A percentile compares a stretch with the other conserved stretches of the same genome.
phyloP scores from a whole-genome alignment of 2,329 filamentous ascomycete genomes.

The Trichoderma koningiopsis region DNA sequence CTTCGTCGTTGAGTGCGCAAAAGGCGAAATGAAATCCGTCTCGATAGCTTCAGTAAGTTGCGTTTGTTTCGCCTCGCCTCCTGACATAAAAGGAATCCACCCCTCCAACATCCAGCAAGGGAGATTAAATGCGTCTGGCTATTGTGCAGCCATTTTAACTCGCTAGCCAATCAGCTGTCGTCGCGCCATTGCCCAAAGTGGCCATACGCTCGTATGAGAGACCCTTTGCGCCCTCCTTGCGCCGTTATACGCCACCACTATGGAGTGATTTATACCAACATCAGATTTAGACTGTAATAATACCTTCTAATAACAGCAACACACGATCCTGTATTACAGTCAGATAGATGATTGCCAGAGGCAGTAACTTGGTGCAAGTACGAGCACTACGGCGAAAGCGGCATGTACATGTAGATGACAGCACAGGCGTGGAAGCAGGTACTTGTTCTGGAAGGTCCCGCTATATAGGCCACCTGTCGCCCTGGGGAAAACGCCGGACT shows the following conservation, averaged over 20 bases:
- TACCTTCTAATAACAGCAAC: constrained; percentile 1
- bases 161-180: constrained; percentile 9
- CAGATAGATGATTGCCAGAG: background rate
- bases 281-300: background rate
- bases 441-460: constrained; percentile 13
- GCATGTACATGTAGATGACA: constrained; percentile 4
- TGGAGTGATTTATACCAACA: background rate
- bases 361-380: background rate
- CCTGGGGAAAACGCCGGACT: constrained; percentile 1
- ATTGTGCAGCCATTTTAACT: background rate
- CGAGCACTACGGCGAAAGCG: constrained; percentile 8
- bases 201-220: background rate
- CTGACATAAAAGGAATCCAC: background rate
- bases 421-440: constrained; percentile 1
- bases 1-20: background rate
- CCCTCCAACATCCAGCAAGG: background rate
- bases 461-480: background rate
- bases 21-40: constrained; percentile 13
- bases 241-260: background rate
- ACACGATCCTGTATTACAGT: background rate
- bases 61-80: constrained; percentile 13
- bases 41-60: constrained; percentile 7
- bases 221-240: background rate
- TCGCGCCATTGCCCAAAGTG: background rate
- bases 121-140: constrained; percentile 5